These are phyloP conservation scores for Platismatia glauca DNA, from an alignment of 495 filamentous ascomycete species.

Conservation along the genomic window DNA sequence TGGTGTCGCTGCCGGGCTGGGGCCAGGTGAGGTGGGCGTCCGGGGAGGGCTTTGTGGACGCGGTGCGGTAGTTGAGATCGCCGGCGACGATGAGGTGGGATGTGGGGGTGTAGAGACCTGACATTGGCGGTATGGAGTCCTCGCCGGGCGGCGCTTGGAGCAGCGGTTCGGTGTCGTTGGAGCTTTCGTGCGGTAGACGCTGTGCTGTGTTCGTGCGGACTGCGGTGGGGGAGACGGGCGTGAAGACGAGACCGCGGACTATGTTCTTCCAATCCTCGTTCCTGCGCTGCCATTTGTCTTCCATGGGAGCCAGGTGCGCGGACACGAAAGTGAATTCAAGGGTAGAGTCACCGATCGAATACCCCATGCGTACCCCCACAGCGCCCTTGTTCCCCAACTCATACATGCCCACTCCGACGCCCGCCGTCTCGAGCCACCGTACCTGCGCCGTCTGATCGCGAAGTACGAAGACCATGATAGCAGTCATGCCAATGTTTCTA, in stretches of 20 bases:
- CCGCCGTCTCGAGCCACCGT: slow-evolving; percentile 54
- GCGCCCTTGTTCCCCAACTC: slow-evolving; percentile 95
- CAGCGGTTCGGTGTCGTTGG: slow-evolving; percentile 38
- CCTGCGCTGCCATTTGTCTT: slow-evolving; percentile 56
- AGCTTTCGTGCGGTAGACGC: slow-evolving; percentile 14
- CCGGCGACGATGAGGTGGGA: slow-evolving; percentile 79
- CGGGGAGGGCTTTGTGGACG: slow-evolving; percentile 45
- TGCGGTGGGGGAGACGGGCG: slow-evolving; percentile 12
- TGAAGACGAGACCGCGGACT: slow-evolving; percentile 68
- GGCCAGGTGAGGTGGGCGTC: slow-evolving; percentile 48
- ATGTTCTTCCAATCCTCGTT: slow-evolving; percentile 84
- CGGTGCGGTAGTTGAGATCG: slow-evolving; percentile 91
- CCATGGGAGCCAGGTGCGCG: slow-evolving; percentile 84
- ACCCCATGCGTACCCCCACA: slow-evolving; percentile 64
- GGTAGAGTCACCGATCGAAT: slow-evolving; percentile 34
- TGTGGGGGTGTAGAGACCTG: slow-evolving; percentile 58
- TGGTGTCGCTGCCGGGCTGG: slow-evolving; percentile 43
- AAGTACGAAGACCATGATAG: slow-evolving; percentile 66
- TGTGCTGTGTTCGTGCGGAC: slow-evolving; percentile 6
- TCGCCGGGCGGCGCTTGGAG: slow-evolving; percentile 26
- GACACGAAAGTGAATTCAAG: slow-evolving; percentile 72
- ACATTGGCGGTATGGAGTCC: slow-evolving; percentile 22
- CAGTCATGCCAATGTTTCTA: slow-evolving; percentile 80
- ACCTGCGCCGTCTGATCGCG: slow-evolving; percentile 48
- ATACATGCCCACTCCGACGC: slow-evolving; percentile 69